Percentiles rank a stretch among this genome's conserved stretches.
These are phyloP conservation scores for Aspergillus amoenus DNA, from an alignment of 2,329 filamentous ascomycete species.

Conservation along the genomic window DNA sequence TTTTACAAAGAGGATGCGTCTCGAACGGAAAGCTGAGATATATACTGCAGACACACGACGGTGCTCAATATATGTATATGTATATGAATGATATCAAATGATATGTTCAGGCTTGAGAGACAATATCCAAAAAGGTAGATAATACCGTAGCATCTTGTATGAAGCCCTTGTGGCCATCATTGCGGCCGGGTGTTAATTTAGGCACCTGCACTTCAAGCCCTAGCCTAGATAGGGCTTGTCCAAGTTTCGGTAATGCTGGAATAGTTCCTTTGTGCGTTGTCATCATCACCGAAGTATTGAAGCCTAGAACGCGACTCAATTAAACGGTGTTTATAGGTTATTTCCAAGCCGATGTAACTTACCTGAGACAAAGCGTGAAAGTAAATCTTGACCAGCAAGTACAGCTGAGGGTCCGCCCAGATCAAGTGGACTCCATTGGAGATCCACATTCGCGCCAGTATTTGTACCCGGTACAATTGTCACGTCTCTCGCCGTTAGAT, in stretches of 20 bases:
- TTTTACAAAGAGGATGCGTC: not conserved
- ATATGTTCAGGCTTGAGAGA: conserved; percentile 11
- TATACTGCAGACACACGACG: conserved; percentile 7
- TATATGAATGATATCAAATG: conserved; percentile 2
- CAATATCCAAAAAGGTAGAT: conserved; percentile 23
- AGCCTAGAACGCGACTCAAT: conserved; percentile 47
- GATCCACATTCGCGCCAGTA: conserved; percentile 64
- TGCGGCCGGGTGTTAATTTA: conserved; percentile 50
- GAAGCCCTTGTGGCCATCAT: conserved; percentile 61
- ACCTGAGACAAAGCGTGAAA: conserved; percentile 85
- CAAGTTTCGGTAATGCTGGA: conserved; percentile 70
- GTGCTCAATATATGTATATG: conserved; percentile 10
- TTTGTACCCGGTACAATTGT: conserved; percentile 69
- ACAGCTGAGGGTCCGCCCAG: conserved; percentile 62
- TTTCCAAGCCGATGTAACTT: conserved; percentile 12
- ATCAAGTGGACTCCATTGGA: conserved; percentile 70
- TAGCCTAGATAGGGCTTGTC: conserved; percentile 69
- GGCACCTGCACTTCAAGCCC: conserved; percentile 72
- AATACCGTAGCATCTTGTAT: conserved; percentile 73
- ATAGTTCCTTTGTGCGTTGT: conserved; percentile 70
- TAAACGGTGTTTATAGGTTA: not conserved
- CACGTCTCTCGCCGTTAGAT: conserved; percentile 67
- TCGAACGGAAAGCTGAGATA: conserved; percentile 25
- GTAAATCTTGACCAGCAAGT: conserved; percentile 65
- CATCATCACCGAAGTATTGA: conserved; percentile 77